Evolutionary conservation across 345 rosid genomes (phyloP), one percentile per base, ranked within the genome.

Genomic region (Combretum micranthum): DNA sequence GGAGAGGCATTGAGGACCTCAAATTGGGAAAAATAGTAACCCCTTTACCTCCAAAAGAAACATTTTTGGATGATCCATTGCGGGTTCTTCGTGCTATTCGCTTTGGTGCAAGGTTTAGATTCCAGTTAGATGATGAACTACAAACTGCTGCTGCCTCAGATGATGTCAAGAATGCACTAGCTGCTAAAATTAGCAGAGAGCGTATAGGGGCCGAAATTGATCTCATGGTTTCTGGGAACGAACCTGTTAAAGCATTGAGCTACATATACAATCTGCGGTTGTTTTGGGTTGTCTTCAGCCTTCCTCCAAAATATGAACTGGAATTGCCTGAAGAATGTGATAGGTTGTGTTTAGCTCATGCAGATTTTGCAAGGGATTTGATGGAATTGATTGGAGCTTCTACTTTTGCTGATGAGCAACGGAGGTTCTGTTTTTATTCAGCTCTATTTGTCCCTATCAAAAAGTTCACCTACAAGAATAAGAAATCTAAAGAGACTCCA

Each of bases 11-110:
- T 59, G 77, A 64, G 6, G 98, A 92, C 76, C 84, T 92, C 26
- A 83, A 76, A 75, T 77, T 75, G 15, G 96, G 97, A 73, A 82
- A 67, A 67, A 83, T 92, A 64, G 97, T 81, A 47, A 92, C 98
- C 55, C 98, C 98, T 60, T 68, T 88, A 63, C 79, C 84, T 66
- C 85, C 98, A 60, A 86, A 77, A 71, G 84, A 80, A 62, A 92
- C 98, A 0, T 92, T 92, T 75, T 68, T 88, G 75, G 98, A 92
- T 80, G 98, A 92, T 71, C 98, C 97, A 15, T 75, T 92, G 64
- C 81, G 97, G 44, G 94, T 92, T 67, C 97, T 92, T 62, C 81
- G 98, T 66, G 97, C 98, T 67, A 80, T 92, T 75, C 98, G 98
- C 47, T 92, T 92, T 77, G 97, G 98, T 72, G 97, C 91, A 59